Percentiles rank a stretch among this genome's conserved stretches.
These are phyloP conservation scores for Podospora pseudopauciseta DNA, from an alignment of 495 filamentous ascomycete species.

Conservation along the genomic window DNA sequence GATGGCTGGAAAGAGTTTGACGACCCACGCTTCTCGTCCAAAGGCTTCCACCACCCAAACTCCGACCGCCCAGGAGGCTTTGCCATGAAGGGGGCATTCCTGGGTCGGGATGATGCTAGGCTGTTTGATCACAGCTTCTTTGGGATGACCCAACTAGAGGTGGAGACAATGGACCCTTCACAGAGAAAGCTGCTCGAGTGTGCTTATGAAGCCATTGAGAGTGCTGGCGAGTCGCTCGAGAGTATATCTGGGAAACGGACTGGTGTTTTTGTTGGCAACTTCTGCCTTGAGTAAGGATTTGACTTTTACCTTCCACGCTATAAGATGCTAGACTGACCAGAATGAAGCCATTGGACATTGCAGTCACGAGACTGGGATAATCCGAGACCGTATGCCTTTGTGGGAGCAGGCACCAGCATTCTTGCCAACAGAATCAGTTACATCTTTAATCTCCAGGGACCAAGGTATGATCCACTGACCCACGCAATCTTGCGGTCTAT, in stretches of 20 bases:
- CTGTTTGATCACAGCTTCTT: neutral
- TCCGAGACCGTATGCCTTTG: neutral
- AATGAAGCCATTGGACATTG: neutral
- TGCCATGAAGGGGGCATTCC: neutral
- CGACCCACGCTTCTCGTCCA: neutral
- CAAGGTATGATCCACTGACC: neutral
- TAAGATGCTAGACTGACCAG: too few species aligned
- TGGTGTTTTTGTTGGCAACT: neutral
- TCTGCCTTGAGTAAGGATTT: neutral
- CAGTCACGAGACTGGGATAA: neutral
- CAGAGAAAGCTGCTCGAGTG: neutral
- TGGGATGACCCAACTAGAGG: neutral
- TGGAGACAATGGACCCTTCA: neutral
- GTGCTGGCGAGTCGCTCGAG: neutral
- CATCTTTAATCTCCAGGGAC: constrained; percentile 47
- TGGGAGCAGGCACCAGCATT: constrained; percentile 23
- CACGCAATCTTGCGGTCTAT: neutral
- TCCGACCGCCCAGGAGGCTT: neutral
- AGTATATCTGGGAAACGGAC: neutral
- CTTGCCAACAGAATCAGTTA: constrained; percentile 50
- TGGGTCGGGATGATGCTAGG: neutral
- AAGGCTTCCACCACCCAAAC: neutral
- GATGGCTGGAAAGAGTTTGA: neutral
- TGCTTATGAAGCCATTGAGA: neutral
- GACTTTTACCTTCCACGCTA: too few species aligned